Evolutionary conservation across 2,329 filamentous ascomycete species (phyloP), one percentile per base, ranked within the genome.

Genomic region (Diaporthe citriasiana): DNA sequence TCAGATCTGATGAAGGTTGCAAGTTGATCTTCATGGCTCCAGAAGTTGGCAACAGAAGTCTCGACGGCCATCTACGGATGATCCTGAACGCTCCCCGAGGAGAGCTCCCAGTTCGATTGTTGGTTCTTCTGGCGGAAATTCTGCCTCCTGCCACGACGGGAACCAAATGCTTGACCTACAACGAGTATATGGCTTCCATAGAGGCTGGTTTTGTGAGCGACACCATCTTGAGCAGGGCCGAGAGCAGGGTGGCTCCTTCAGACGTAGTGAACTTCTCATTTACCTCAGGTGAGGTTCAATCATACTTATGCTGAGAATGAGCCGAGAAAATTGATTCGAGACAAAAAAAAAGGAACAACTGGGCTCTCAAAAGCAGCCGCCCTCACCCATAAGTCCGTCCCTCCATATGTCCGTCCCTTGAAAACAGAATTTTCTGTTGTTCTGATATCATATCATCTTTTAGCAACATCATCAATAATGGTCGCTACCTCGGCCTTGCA

Each of bases 401-500:
- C 38, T 30, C n/a, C 8, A 9, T 35, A 4, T 9, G 9, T 35
- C 9, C 33, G 33, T 35, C n/a, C 3, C 1, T 12, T 19, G 15
- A 60, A 25, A 22, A 22, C 12, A n/a, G 3, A 42, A 6, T 30
- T 42, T 10, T 12, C 57, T 27, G 15, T 42, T 42, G 35, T 42
- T 12, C 57, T 60, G 42, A 60, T 2, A 60, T 30, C n/a, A 3
- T 30, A 42, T 42, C n/a, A 60, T 42, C 17, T 27, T 59, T n/a
- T 27, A 42, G 57, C n/a, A 42, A 12, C 25, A 45, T 63, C 27
- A 63, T 63, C 6, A 63, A 63, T 19, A 45, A 63, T 15, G 40
- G 59, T 22, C 59, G 59, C 40, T 63, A n/a, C 2, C 15, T 93
- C 68, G 92, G 92, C 2, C 90, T 92, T 76, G 85, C 91, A 22